A percentile compares a stretch with the other conserved stretches of the same genome.
These are phyloP conservation scores for Thalassiosira livingstoniorum DNA, from an alignment of 352 stramenopile species.

Conservation along the genomic window DNA sequence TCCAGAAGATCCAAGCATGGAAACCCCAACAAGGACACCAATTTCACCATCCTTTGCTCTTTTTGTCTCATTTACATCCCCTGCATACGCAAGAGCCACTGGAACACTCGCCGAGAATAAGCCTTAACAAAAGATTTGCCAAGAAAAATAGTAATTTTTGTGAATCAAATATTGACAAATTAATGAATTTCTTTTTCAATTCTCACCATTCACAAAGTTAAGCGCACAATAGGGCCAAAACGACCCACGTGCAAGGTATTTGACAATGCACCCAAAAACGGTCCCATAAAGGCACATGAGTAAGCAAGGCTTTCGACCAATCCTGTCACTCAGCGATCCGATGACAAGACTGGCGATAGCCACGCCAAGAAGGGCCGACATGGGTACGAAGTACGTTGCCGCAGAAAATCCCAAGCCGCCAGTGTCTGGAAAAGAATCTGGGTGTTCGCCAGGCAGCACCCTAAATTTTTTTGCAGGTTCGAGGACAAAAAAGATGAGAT, in stretches of 20 bases:
- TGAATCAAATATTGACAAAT: too few relatives aligned
- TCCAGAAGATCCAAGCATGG: slow-evolving; percentile 35
- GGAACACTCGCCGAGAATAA: slow-evolving; percentile 42
- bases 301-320: slow-evolving; percentile 40
- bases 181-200: too few relatives aligned
- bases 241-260: slow-evolving; percentile 35
- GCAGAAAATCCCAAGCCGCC: slow-evolving; percentile 52
- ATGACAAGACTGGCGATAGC: slow-evolving; percentile 43
- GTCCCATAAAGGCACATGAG: slow-evolving; percentile 22
- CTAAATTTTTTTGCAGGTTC: too few relatives aligned
- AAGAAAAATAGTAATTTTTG: too few relatives aligned
- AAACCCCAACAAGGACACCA: slow-evolving; percentile 41
- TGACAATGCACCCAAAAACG: slow-evolving; percentile 34
- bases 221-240: slow-evolving; percentile 46
- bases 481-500: too few relatives aligned
- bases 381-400: slow-evolving; percentile 60
- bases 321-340: slow-evolving; percentile 27
- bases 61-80: slow-evolving; percentile 31
- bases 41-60: slow-evolving; percentile 34
- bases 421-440: slow-evolving; percentile 47
- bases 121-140: too few relatives aligned
- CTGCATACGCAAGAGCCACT: slow-evolving; percentile 43
- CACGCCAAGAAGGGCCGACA: slow-evolving; percentile 44
- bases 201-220: slow-evolving; percentile 49
- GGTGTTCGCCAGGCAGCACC: slow-evolving; percentile 10